Base-by-base conservation (phyloP, 495 filamentous ascomycete species). In the Bacidia rubella region DNA sequence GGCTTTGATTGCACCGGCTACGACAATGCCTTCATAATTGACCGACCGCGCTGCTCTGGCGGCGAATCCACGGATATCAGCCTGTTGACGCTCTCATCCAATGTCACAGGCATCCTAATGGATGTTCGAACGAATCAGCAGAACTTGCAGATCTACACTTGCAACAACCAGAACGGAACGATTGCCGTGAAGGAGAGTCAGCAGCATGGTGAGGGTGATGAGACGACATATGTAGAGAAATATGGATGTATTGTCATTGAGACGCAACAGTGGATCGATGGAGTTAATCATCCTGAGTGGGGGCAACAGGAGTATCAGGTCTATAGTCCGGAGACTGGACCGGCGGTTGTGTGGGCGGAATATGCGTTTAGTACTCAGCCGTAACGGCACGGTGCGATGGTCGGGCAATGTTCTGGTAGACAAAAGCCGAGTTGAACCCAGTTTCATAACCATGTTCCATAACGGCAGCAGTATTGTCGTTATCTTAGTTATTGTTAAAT, bases 211-310 rank as follows among this genome's bases (percentile, higher is more conserved):
- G 68, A 66, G 4, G 61, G 68, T 51, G 53, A 66, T 12, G 69
- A 69, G 20, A 63, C 68, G 11, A 60, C 62, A 5, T 64, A 57
- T 42, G 62, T 77, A 32, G 66, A 80, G 47, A 67, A 86, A 67
- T 82, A 82, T 61, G 84, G 84, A 23, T 90, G 54, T 48, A 39
- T 62, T 2, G 60, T 62, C 9, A 60, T 60, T 27, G 77, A 79
- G 58, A 75, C 79, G 22, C 66, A 81, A 69, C 76, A 82, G 61
- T 90, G 80, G 78, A 89, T 90, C 60, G 85, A 87, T 60, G 84
- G 70, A 21, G 86, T 90, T 67, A 89, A 89, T 64, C 70, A 88
- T 52, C 85, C 85, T 7, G 70, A 85, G 63, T 90, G 86, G 86
- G 80, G 78, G 11, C 75, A 83, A 54, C 56, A 66, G 21, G 42